phyloP scores from a whole-genome alignment of 495 filamentous ascomycete genomes.

The Daldinia vernicosa region DNA sequence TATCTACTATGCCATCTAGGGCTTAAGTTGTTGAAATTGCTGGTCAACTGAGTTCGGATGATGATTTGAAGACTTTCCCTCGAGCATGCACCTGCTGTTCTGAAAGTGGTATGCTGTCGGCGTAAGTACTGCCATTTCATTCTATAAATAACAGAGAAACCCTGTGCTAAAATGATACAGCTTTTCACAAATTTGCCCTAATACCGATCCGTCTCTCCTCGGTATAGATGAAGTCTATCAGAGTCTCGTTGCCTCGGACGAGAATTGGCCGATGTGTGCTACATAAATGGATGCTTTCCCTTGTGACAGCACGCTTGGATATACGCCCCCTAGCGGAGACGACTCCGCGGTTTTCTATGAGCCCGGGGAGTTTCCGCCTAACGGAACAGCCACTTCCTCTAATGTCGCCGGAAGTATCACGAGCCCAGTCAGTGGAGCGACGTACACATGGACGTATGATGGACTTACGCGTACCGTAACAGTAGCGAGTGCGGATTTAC shows the following conservation, averaged over 20 bases:
- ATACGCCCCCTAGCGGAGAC: background rate
- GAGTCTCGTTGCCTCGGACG: background rate
- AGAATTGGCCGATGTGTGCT: background rate
- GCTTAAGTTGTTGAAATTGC: background rate
- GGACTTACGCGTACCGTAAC: background rate
- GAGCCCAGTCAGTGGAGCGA: background rate
- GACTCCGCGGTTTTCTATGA: background rate
- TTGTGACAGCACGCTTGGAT: background rate
- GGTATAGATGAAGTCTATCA: background rate
- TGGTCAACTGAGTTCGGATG: background rate
- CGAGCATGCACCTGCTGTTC: background rate
- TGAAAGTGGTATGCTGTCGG: background rate
- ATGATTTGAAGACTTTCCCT: background rate
- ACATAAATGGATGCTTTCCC: background rate
- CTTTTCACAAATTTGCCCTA: background rate
- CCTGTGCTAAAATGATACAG: background rate
- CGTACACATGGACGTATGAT: background rate
- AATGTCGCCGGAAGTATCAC: background rate
- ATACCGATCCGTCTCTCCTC: background rate
- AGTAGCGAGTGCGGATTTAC: background rate
- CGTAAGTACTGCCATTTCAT: background rate
- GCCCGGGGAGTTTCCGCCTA: background rate
- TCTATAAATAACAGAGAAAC: background rate
- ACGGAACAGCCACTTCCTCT: background rate
- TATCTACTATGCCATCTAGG: background rate